These are phyloP conservation scores for Cicer yamashitae DNA, from an alignment of 306 rosid species.

Conservation along the genomic window DNA sequence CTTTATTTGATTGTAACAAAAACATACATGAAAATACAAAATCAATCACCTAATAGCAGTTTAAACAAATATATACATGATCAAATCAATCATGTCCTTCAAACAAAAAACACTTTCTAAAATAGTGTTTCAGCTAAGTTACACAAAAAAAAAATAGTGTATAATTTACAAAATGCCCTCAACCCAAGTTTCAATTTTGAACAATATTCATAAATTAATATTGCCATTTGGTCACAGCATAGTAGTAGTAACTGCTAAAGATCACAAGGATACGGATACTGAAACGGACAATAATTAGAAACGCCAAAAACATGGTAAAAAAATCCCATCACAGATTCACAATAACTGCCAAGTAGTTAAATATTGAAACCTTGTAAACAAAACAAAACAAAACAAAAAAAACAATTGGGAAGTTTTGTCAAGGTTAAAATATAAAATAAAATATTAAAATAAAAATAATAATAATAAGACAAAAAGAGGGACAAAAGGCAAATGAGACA, in stretches of 20 bases:
- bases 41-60: neutral
- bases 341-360: neutral
- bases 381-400: neutral
- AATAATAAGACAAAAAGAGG: constrained; percentile 20
- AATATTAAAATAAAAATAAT: neutral
- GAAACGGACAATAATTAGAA: constrained; percentile 23
- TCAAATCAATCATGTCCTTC: constrained; percentile 15
- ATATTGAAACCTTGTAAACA: neutral
- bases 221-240: neutral
- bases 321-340: constrained; percentile 25
- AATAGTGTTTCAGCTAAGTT: constrained; percentile 32
- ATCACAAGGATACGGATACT: neutral
- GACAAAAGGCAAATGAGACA: constrained; percentile 27
- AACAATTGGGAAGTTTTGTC: constrained; percentile 6
- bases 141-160: constrained; percentile 26
- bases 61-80: constrained; percentile 11
- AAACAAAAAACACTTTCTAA: constrained; percentile 6
- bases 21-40: constrained; percentile 1
- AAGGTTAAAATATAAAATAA: neutral
- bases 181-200: constrained; percentile 34
- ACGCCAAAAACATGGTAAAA: constrained; percentile 6
- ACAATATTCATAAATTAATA: constrained; percentile 18
- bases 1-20: constrained; percentile 14
- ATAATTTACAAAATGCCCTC: neutral
- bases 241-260: constrained; percentile 4